These are phyloP conservation scores for Ilex aquifolium DNA, from an alignment of 257 asterid species.

Conservation along the genomic window DNA sequence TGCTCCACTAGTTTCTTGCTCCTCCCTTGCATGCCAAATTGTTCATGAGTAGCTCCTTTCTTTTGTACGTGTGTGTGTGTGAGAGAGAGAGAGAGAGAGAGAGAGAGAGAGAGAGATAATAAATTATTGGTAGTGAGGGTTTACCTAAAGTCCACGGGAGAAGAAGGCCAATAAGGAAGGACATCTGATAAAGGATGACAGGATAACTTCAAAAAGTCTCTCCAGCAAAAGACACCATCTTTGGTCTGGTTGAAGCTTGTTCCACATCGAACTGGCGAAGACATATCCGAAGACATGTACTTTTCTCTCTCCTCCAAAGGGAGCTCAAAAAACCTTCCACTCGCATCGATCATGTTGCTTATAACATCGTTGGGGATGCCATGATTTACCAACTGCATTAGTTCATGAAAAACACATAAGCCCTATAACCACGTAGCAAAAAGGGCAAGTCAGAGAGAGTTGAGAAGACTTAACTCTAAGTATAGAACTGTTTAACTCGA, in stretches of 20 bases:
- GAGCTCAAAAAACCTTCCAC: conserved; percentile 57
- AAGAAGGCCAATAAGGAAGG: conserved; percentile 79
- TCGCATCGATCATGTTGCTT: conserved; percentile 42
- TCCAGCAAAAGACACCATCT: conserved; percentile 84
- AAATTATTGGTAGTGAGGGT: neutral
- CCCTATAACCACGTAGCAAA: too few relatives aligned
- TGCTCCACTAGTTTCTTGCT: too few relatives aligned
- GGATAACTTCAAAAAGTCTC: conserved; percentile 77
- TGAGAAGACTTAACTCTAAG: too few relatives aligned
- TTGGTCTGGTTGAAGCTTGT: conserved; percentile 84
- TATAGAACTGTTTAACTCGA: too few relatives aligned
- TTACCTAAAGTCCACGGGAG: conserved; percentile 73
- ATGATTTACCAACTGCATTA: conserved; percentile 69
- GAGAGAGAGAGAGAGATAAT: too few relatives aligned
- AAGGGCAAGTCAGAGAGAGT: too few relatives aligned
- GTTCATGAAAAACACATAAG: neutral
- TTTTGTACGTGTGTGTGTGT: too few relatives aligned
- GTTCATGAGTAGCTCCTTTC: too few relatives aligned
- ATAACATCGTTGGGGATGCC: conserved; percentile 45
- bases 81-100: too few relatives aligned
- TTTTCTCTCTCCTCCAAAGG: conserved; percentile 70
- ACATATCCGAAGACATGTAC: conserved; percentile 63
- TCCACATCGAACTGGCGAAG: conserved; percentile 67
- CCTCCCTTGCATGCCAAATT: too few relatives aligned
- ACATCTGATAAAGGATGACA: conserved; percentile 54